Conservation (phyloP, 202 grass and related monocot genomes). For the Saccharum hybrid region DNA sequence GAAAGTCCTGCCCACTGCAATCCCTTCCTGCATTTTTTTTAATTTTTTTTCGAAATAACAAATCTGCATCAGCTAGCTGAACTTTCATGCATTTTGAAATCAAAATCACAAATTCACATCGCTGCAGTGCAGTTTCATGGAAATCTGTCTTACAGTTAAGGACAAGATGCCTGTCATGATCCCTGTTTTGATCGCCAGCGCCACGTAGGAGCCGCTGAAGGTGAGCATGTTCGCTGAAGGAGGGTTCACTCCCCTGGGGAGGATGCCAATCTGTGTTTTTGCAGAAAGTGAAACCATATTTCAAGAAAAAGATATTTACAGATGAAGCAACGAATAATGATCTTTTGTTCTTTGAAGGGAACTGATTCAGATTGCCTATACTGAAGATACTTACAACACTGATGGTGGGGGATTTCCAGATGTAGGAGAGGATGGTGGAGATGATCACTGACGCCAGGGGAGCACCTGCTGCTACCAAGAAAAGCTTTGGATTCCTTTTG, state of each 20-base stretch:
- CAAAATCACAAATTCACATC: too few relatives aligned
- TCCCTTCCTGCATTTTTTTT: conserved; percentile 68
- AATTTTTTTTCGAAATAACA: too few relatives aligned
- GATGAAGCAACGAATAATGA: not conserved
- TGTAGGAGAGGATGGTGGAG: conserved; percentile 81
- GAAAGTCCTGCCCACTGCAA: conserved; percentile 91
- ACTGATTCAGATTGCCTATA: not conserved
- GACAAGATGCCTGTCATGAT: conserved; percentile 90
- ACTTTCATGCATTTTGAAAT: not conserved
- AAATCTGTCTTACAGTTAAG: conserved; percentile 72
- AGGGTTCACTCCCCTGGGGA: conserved; percentile 85
- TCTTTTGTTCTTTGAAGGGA: not conserved
- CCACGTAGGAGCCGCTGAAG: conserved; percentile 76
- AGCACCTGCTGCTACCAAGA: conserved; percentile 92
- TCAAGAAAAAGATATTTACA: not conserved
- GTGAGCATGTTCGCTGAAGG: conserved; percentile 87
- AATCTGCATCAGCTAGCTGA: not conserved
- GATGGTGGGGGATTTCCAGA: conserved; percentile 78
- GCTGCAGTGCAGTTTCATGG: too few relatives aligned
- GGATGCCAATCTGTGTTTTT: conserved; percentile 69
- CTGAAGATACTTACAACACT: conserved; percentile 66
- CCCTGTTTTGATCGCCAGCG: conserved; percentile 86
- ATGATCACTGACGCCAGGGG: conserved; percentile 82
- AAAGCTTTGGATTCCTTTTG: conserved; percentile 75
- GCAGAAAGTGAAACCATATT: not conserved